Percentiles rank a stretch among this genome's conserved stretches.
Evolutionary conservation across 2,329 filamentous ascomycete genomes (phyloP).

Genomic region (Hyphodiscus sp.): DNA sequence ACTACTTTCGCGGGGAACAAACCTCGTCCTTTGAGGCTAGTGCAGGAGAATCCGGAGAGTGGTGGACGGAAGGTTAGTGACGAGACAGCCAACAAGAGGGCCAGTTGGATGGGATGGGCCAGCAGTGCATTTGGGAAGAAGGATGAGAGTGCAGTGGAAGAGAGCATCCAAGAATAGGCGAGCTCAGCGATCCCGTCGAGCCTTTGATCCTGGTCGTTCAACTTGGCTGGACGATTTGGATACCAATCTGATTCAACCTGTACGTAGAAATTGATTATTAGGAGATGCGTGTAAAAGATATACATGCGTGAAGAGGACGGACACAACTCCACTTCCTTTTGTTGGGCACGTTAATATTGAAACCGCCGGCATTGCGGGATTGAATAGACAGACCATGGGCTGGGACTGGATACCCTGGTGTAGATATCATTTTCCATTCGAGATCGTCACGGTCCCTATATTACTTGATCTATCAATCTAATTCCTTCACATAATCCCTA

Average conservation of each 20-base stretch:
- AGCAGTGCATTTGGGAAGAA: slow-evolving; percentile 30
- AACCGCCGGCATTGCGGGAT: neutral
- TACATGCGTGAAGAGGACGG: neutral
- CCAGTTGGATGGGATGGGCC: slow-evolving; percentile 58
- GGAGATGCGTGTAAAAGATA: neutral
- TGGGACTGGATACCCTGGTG: neutral
- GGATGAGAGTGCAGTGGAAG: slow-evolving; percentile 17
- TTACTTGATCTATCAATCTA: neutral
- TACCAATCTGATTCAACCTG: neutral
- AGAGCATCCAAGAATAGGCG: slow-evolving; percentile 17
- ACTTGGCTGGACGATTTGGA: neutral
- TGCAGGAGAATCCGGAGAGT: slow-evolving; percentile 64
- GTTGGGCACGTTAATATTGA: neutral
- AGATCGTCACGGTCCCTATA: neutral
- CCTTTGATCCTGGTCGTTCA: no score
- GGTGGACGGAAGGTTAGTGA: slow-evolving; percentile 25
- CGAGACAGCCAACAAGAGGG: slow-evolving; percentile 47
- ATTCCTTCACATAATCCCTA: neutral
- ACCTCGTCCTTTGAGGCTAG: slow-evolving; percentile 76
- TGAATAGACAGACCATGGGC: neutral
- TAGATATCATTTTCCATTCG: neutral
- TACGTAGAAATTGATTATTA: neutral
- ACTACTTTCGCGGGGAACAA: slow-evolving; percentile 63
- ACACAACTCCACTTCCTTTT: neutral
- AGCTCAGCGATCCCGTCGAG: neutral